Evolutionary conservation across 106 monocot genomes (phyloP).

Genomic region (Dioscorea dumetorum): DNA sequence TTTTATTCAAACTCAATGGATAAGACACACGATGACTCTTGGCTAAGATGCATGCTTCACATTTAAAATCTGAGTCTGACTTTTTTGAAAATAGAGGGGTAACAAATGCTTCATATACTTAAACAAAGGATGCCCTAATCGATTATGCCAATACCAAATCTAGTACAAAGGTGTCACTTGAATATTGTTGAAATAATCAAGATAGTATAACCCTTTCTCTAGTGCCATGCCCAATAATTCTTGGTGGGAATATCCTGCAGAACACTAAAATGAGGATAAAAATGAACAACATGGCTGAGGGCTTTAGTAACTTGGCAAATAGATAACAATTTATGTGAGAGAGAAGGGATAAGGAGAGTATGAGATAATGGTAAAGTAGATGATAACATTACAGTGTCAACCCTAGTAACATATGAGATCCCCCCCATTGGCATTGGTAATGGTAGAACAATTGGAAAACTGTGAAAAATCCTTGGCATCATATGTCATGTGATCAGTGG

Average conservation of each 20-base stretch:
- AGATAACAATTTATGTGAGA: no score
- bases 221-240: conserved; percentile 8
- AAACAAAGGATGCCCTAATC: conserved; percentile 9
- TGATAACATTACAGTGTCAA: not conserved
- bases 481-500: not conserved
- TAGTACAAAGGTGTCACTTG: not conserved
- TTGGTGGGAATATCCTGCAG: not conserved
- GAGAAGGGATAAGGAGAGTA: no score
- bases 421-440: not conserved
- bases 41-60: conserved; percentile 2
- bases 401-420: not conserved
- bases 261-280: no score
- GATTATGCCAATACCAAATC: conserved; percentile 10
- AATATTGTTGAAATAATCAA: not conserved
- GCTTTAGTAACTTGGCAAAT: no score
- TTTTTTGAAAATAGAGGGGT: not conserved
- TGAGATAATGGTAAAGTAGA: not conserved
- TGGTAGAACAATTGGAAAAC: not conserved
- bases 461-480: not conserved
- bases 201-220: no score
- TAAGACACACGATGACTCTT: conserved; percentile 3
- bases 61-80: not conserved
- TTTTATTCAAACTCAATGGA: conserved; percentile 1
- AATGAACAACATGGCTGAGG: no score
- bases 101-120: not conserved